A percentile compares a stretch with the other conserved stretches of the same genome.
These are phyloP conservation scores for Lecanicillium sp. DNA, from an alignment of 2,329 filamentous ascomycete genomes.

Conservation along the genomic window DNA sequence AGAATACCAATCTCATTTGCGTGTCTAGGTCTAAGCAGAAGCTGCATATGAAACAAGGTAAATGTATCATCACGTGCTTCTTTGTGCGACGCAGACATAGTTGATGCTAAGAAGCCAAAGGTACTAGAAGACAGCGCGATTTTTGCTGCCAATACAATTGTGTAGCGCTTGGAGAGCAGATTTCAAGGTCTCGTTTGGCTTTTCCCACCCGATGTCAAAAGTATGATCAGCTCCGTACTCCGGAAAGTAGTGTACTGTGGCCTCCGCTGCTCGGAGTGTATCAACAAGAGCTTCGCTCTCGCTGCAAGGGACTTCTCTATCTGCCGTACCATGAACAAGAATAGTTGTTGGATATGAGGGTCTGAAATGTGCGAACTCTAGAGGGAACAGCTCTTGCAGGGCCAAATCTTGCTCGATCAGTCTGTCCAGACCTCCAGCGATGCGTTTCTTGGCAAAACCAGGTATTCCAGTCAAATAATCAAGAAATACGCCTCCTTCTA, in stretches of 20 bases:
- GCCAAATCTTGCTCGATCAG: background rate
- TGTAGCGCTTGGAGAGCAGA: background rate
- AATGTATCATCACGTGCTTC: too few species aligned
- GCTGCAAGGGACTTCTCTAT: background rate
- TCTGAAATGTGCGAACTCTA: background rate
- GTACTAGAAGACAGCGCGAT: too few species aligned
- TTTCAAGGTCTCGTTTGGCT: background rate
- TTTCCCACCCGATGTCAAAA: background rate
- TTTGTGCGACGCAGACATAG: too few species aligned
- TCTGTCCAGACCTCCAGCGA: background rate
- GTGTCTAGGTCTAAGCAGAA: too few species aligned
- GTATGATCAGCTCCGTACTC: background rate
- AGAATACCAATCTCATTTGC: too few species aligned
- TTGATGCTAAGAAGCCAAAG: too few species aligned
- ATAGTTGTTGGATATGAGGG: background rate
- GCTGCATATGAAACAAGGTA: too few species aligned
- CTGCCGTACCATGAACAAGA: background rate
- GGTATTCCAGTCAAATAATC: background rate
- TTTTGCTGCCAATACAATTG: background rate
- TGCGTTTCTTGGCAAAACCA: background rate
- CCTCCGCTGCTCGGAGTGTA: background rate
- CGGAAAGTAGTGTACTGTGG: background rate
- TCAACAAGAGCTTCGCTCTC: background rate
- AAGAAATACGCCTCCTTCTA: background rate
- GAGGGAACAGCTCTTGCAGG: background rate